Conservation (phyloP, 805 yeast genomes). For the Wickerhamiella azyma region DNA sequence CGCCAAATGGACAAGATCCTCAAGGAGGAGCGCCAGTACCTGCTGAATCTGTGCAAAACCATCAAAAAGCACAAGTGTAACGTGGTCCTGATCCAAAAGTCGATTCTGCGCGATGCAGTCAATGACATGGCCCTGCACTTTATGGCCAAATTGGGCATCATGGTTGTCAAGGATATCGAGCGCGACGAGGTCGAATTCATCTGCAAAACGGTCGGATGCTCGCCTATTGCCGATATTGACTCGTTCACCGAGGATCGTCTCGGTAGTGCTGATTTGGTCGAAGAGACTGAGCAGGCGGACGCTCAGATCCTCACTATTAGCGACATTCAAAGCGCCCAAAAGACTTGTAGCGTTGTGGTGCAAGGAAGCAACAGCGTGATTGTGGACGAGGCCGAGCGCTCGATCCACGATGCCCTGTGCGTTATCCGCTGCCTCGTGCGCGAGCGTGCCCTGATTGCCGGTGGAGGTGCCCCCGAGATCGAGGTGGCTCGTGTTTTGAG, state of each 20-base stretch:
- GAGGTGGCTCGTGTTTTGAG: conserved; percentile 67
- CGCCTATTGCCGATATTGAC: conserved; percentile 92
- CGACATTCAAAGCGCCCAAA: conserved; percentile 35
- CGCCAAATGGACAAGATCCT: conserved; percentile 98
- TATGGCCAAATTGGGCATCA: conserved; percentile 77
- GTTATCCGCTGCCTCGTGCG: conserved; percentile 80
- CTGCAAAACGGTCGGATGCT: conserved; percentile 74
- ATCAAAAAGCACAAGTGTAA: conserved; percentile 96
- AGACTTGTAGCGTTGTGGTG: conserved; percentile 52
- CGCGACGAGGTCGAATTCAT: conserved; percentile 93
- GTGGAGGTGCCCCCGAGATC: conserved; percentile 97
- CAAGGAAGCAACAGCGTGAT: conserved; percentile 90
- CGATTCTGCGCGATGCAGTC: conserved; percentile 89
- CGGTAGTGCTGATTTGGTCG: conserved; percentile 83
- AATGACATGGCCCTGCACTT: conserved; percentile 91
- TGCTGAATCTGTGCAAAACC: conserved; percentile 87
- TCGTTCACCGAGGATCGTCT: conserved; percentile 84
- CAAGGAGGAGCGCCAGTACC: conserved; percentile 93
- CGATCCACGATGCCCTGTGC: conserved; percentile 94
- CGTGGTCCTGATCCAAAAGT: conserved; percentile 76
- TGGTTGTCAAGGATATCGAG: conserved; percentile 91
- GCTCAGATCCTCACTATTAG: conserved; percentile 81
- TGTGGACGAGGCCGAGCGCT: conserved; percentile 92
- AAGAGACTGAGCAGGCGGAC: conserved; percentile 80
- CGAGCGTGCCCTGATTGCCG: conserved; percentile 83